These are phyloP conservation scores for Paraphoma sp. DNA, from an alignment of 2,329 filamentous ascomycete species.

Conservation along the genomic window DNA sequence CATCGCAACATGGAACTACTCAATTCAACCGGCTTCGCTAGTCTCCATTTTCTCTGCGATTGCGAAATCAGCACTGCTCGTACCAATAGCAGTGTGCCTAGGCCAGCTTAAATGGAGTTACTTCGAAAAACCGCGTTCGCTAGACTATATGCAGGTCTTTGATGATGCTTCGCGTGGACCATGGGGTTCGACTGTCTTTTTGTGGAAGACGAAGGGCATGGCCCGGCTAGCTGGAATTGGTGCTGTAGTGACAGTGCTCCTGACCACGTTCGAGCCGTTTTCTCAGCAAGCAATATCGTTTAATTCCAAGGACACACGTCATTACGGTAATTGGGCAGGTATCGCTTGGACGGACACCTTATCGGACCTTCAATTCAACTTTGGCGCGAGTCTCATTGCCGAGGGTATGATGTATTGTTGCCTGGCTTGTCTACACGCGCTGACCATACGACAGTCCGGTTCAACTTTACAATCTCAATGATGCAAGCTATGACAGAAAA, in stretches of 20 bases:
- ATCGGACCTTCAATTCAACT: neutral
- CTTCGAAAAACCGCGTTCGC: constrained; percentile 13
- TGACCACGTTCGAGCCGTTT: neutral
- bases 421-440: neutral
- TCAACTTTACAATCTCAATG: constrained; percentile 1
- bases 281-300: neutral
- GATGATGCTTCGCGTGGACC: constrained; percentile 40
- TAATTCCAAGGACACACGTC: neutral
- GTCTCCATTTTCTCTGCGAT: constrained; percentile 13
- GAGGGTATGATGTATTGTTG: neutral
- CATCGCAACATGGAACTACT: constrained; percentile 6
- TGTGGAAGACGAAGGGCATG: neutral
- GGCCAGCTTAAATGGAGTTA: constrained; percentile 41
- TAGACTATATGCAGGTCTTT: constrained; percentile 30
- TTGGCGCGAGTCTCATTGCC: neutral
- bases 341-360: neutral
- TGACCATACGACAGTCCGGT: neutral
- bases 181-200: constrained; percentile 7
- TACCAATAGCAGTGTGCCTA: constrained; percentile 35
- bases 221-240: neutral
- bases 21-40: constrained; percentile 5
- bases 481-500: neutral
- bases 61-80: constrained; percentile 33
- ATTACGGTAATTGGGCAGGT: neutral
- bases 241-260: neutral